Evolutionary conservation across 2,329 filamentous ascomycete genomes (phyloP).

Genomic region (Epichloe baconii): DNA sequence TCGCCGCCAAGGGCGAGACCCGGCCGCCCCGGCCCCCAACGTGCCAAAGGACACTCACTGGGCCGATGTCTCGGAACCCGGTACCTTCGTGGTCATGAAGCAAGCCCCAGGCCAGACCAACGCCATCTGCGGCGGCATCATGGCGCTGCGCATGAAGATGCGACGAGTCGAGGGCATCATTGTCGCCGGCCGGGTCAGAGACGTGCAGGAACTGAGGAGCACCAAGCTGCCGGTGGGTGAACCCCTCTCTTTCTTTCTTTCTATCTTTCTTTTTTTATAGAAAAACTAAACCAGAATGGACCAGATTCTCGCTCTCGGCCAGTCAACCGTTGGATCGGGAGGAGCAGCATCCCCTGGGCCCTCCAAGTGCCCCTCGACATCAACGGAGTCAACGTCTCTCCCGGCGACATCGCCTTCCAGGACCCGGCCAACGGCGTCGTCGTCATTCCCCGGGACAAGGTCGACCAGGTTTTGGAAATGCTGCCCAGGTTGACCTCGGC

Average conservation of each 20-base stretch:
- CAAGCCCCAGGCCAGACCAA: slow-evolving; percentile 54
- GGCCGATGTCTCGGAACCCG: slow-evolving; percentile 48
- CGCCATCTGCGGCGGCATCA: slow-evolving; percentile 64
- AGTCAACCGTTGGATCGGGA: slow-evolving; percentile 44
- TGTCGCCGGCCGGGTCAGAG: slow-evolving; percentile 56
- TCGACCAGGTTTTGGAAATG: slow-evolving; percentile 47
- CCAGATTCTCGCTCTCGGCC: slow-evolving; percentile 42
- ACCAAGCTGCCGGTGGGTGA: slow-evolving; percentile 38
- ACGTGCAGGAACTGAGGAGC: slow-evolving; percentile 45
- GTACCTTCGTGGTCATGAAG: slow-evolving; percentile 51
- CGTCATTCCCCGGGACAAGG: slow-evolving; percentile 47
- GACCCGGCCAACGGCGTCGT: slow-evolving; percentile 60
- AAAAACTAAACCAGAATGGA: background rate
- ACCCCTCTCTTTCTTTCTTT: background rate
- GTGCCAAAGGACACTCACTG: slow-evolving; percentile 51
- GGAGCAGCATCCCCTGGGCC: slow-evolving; percentile 43
- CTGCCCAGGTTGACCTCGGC: slow-evolving; percentile 37
- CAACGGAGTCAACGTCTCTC: slow-evolving; percentile 27
- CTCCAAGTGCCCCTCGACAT: slow-evolving; percentile 31
- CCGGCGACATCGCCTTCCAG: slow-evolving; percentile 56
- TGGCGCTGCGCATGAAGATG: slow-evolving; percentile 55
- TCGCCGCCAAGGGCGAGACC: slow-evolving; percentile 42
- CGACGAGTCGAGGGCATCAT: slow-evolving; percentile 48
- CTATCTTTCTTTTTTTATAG: too few relatives aligned
- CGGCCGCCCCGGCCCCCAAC: slow-evolving; percentile 25